These are phyloP conservation scores for Phycomyces nitens DNA, from an alignment of 192 early-diverging fungal genomes.

Conservation along the genomic window DNA sequence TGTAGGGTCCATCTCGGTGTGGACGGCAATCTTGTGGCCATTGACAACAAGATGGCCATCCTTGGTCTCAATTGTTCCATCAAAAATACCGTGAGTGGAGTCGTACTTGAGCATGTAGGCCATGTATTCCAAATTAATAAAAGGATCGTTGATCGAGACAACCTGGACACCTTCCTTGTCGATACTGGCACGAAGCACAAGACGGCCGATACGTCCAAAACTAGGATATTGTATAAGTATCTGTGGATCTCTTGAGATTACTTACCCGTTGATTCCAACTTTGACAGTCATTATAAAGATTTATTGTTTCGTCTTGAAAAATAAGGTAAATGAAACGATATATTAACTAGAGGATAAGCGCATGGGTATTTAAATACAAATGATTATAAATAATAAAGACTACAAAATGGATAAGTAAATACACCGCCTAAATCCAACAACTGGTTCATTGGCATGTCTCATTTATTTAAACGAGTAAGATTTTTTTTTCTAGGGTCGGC, in stretches of 20 bases:
- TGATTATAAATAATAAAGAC: no score
- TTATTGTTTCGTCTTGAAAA: no score
- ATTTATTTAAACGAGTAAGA: no score
- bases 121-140: constrained; percentile 96
- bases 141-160: constrained; percentile 94
- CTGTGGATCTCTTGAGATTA: background rate
- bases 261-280: constrained; percentile 16
- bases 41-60: constrained; percentile 84
- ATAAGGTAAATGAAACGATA: no score
- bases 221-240: constrained; percentile 28
- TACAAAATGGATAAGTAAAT: no score
- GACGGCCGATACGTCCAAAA: constrained; percentile 97
- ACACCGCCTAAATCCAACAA: no score
- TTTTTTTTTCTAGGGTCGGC: no score
- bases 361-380: no score
- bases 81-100: constrained; percentile 53
- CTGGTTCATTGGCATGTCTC: no score
- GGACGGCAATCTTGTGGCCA: constrained; percentile 70
- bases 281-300: constrained; percentile 4
- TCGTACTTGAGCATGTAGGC: constrained; percentile 62
- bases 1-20: constrained; percentile 68
- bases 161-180: constrained; percentile 70
- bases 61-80: constrained; percentile 70
- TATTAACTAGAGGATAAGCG: no score
- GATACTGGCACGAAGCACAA: constrained; percentile 89